Percentiles rank a stretch among this genome's conserved stretches.
phyloP scores from a whole-genome alignment of 2,329 filamentous ascomycete species.

The Capronia americana region DNA sequence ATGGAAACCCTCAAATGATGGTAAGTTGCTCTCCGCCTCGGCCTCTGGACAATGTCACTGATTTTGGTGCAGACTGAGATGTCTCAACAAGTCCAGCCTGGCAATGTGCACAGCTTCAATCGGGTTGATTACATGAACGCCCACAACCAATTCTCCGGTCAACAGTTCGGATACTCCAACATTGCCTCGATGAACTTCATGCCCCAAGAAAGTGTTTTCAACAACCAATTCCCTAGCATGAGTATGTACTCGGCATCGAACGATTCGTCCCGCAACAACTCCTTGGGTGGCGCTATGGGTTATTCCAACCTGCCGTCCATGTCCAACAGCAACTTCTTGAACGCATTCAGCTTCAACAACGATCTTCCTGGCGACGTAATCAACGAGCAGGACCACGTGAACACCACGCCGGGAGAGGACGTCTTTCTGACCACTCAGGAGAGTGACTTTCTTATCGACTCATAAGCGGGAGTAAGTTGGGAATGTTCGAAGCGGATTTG shows the following conservation, averaged over 20 bases:
- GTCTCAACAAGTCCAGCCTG: neutral
- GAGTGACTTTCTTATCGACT: neutral
- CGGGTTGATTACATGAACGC: neutral
- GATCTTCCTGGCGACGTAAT: neutral
- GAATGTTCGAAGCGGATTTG: neutral
- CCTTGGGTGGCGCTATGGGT: constrained; percentile 12
- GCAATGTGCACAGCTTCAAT: neutral
- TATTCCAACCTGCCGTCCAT: constrained; percentile 10
- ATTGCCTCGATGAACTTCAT: constrained; percentile 6
- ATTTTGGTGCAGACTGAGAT: neutral
- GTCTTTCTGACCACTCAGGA: constrained; percentile 3
- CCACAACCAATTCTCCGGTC: constrained; percentile 3
- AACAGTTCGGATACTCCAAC: constrained; percentile 9
- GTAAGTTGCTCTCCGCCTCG: neutral
- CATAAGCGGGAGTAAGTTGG: constrained; percentile 8
- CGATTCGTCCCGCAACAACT: constrained; percentile 23
- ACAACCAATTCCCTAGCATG: constrained; percentile 5
- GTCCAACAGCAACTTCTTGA: constrained; percentile 20
- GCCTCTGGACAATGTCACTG: neutral
- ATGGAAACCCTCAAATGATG: neutral
- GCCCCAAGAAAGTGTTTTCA: constrained; percentile 6
- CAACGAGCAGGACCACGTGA: constrained; percentile 5
- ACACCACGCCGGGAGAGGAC: constrained; percentile 5
- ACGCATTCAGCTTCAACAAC: neutral
- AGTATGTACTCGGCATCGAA: neutral